Conservation (phyloP, 2,329 filamentous ascomycete species). For the Knufia fluminis region DNA sequence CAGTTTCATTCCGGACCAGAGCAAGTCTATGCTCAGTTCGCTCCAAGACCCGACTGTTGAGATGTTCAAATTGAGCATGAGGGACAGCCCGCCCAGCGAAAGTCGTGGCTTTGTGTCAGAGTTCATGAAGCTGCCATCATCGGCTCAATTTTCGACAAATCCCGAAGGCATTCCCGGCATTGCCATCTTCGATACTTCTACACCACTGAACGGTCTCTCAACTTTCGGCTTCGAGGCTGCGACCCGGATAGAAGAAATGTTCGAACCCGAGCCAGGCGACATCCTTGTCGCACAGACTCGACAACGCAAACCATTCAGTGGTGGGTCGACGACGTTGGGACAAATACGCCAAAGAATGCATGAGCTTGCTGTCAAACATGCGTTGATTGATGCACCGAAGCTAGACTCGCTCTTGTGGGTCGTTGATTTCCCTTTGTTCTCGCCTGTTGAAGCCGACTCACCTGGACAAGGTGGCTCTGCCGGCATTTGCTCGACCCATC, state of each 20-base stretch:
- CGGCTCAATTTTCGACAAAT: conserved; percentile 54
- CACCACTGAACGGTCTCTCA: conserved; percentile 67
- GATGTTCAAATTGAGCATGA: conserved; percentile 53
- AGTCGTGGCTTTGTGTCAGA: conserved; percentile 54
- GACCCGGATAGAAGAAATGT: conserved; percentile 45
- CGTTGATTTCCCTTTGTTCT: conserved; percentile 85
- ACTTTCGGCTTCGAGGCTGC: conserved; percentile 66
- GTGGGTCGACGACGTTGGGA: conserved; percentile 61
- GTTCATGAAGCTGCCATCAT: conserved; percentile 61
- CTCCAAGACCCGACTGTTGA: conserved; percentile 64
- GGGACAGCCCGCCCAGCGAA: conserved; percentile 38
- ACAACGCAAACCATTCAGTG: conserved; percentile 51
- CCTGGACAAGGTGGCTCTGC: conserved; percentile 74
- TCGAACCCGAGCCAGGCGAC: conserved; percentile 60
- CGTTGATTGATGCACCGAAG: conserved; percentile 42
- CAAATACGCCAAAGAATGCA: conserved; percentile 63
- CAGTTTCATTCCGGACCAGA: conserved; percentile 52
- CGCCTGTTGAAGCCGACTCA: conserved; percentile 54
- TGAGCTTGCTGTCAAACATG: conserved; percentile 56
- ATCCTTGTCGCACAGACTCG: conserved; percentile 75
- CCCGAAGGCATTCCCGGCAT: conserved; percentile 70
- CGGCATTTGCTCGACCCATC: conserved; percentile 79
- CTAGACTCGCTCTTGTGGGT: conserved; percentile 74
- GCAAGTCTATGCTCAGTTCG: conserved; percentile 65
- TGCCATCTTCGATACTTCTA: conserved; percentile 62